Evolutionary conservation across 1,139 yeast genomes (phyloP), one percentile per base, ranked within the genome.

Genomic region (Lodderomyces pseudojiufengensis): DNA sequence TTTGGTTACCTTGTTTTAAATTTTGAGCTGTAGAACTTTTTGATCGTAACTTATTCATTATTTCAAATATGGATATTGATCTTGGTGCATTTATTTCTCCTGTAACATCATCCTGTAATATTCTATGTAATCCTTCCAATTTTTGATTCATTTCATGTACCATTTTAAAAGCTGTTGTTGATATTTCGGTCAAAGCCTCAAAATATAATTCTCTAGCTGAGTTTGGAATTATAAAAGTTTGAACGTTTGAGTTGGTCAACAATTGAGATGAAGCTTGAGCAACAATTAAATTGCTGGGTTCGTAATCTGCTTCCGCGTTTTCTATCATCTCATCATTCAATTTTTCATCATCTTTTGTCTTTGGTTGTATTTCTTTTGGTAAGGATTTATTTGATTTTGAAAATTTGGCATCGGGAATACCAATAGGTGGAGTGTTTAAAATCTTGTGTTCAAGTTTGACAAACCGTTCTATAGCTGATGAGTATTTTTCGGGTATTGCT

Each of bases 111-210:
- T 65, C 61, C 53, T 79, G 87, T 16, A 81, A 51, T 3, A 62
- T 50, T 38, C 78, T 62, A 53, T 82, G 85, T 20, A 81, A 48
- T 3, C 65, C 47, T 50, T 78, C 83, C 34, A 82, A 59, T 45
- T 73, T 73, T 34, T 57, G 48, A 15, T 63, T 45, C 9, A 59
- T 52, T 9, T 47, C 46, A 16, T 68, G 66, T 30, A 70, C 44
- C 27, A 50, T 45, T 3, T 48, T 40, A 59, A 69, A 63, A 2
- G 74, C 51, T 5, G 49, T 45, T n/a, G 62, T 52, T 2, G 71
- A 56, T 5, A 68, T 42, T 3, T 51, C 44, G 1, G 59, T 51
- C 35, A 70, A 55, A 0, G 59, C 53, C 6, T 42, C 43, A 9
- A 61, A 52, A 39, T 58, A 68, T 4, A 64, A 36, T 6, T 47